These are phyloP conservation scores for Esteya vermicola DNA, from an alignment of 2,329 filamentous ascomycete genomes.

Conservation along the genomic window DNA sequence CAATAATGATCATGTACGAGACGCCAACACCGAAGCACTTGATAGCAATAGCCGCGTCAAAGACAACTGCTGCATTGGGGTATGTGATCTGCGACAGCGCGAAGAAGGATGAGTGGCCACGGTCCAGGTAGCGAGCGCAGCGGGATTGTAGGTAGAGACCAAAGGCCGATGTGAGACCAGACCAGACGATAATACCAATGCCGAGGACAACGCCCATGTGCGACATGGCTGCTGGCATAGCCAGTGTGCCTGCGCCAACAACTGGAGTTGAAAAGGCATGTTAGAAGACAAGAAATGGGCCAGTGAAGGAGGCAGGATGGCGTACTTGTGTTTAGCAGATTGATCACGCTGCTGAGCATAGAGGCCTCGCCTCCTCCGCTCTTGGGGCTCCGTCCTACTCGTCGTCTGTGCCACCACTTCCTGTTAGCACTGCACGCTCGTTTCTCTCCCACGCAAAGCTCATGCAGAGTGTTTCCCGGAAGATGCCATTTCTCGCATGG, in stretches of 20 bases:
- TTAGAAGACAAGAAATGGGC: too few species aligned
- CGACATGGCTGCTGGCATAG: constrained; percentile 88
- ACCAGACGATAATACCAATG: constrained; percentile 76
- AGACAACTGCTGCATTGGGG: constrained; percentile 86
- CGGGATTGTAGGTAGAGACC: constrained; percentile 88
- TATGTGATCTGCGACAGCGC: constrained; percentile 95
- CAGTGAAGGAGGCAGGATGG: too few species aligned
- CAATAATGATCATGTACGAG: constrained; percentile 97
- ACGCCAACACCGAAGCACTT: constrained; percentile 98
- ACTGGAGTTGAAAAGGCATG: constrained; percentile 48
- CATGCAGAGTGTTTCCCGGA: too few species aligned
- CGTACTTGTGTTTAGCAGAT: constrained; percentile 89
- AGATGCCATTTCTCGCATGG: too few species aligned
- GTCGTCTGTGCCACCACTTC: constrained; percentile 23
- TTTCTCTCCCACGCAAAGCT: too few species aligned
- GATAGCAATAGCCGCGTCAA: constrained; percentile 89
- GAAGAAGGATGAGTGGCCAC: constrained; percentile 83
- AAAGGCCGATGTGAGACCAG: constrained; percentile 75
- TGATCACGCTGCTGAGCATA: constrained; percentile 84
- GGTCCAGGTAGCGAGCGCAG: constrained; percentile 85
- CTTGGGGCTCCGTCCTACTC: constrained; percentile 50
- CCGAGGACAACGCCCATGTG: constrained; percentile 90
- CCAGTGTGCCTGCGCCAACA: constrained; percentile 83
- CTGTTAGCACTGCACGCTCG: too few species aligned
- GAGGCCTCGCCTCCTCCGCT: constrained; percentile 77